phyloP scores from a whole-genome alignment of 2,329 filamentous ascomycete genomes.

The Pleomassaria siparia region DNA sequence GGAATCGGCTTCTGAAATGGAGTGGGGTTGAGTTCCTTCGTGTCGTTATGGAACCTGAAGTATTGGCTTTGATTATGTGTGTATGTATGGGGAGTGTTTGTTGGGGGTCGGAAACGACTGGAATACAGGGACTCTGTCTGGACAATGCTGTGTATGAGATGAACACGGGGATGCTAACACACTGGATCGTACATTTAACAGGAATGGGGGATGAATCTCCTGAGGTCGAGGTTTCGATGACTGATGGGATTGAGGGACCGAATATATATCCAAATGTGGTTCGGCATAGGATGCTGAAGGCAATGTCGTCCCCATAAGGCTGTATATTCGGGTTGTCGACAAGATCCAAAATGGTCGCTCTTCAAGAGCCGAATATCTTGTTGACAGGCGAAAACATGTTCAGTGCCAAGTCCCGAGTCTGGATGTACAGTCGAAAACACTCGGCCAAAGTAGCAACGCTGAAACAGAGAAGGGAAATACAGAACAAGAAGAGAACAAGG shows the following conservation, averaged over 20 bases:
- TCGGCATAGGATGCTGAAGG: not conserved
- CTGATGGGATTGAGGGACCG: not conserved
- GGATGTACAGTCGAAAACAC: slow-evolving; percentile 7
- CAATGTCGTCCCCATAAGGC: not conserved
- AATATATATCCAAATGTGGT: not conserved
- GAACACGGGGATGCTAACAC: slow-evolving; percentile 12
- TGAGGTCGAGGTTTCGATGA: not conserved
- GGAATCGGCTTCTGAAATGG: slow-evolving; percentile 3
- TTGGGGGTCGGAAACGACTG: slow-evolving; percentile 11
- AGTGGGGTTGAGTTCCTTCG: slow-evolving; percentile 15
- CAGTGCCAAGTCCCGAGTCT: not conserved
- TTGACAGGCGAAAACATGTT: not conserved
- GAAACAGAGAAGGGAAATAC: slow-evolving; percentile 28
- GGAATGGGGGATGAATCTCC: not conserved
- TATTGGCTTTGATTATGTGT: slow-evolving; percentile 8
- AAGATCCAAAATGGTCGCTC: not conserved
- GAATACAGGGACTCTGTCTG: slow-evolving; percentile 9
- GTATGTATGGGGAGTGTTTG: not conserved
- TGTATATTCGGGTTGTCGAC: not conserved
- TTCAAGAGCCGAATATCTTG: not conserved
- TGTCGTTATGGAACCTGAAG: not conserved
- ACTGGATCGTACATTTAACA: not conserved
- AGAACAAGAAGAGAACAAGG: slow-evolving; percentile 38
- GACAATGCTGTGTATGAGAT: slow-evolving; percentile 13
- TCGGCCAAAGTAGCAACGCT: slow-evolving; percentile 29